These are phyloP conservation scores for Cryphonectria nitschkei DNA, from an alignment of 2,329 filamentous ascomycete genomes.

Conservation along the genomic window DNA sequence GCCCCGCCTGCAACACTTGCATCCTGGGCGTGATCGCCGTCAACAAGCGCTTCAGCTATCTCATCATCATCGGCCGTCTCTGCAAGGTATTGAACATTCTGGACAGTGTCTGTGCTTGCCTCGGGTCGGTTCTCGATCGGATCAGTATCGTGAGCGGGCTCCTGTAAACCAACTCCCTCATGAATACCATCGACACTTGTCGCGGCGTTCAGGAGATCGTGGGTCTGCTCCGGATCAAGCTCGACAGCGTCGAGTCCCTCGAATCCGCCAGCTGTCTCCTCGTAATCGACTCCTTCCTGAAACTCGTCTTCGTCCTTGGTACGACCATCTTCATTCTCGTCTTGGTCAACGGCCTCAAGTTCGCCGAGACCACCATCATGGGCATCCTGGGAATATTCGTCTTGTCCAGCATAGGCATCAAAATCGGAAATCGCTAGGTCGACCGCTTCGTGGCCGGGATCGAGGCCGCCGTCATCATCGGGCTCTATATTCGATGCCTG, in stretches of 20 bases:
- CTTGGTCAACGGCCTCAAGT: constrained; percentile 2
- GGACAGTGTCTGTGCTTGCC: constrained; percentile 13
- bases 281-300: constrained; percentile 44
- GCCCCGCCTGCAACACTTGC: constrained; percentile 21
- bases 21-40: constrained; percentile 25
- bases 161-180: constrained; percentile 3
- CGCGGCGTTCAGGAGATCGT: constrained; percentile 10
- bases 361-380: constrained; percentile 8
- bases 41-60: constrained; percentile 13
- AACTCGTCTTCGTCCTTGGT: constrained; percentile 30
- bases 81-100: not conserved
- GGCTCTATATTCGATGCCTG: constrained; percentile 6
- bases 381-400: not conserved
- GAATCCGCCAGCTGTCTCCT: constrained; percentile 29
- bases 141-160: not conserved
- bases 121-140: constrained; percentile 23
- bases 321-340: constrained; percentile 16
- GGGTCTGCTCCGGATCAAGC: constrained; percentile 16
- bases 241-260: constrained; percentile 26
- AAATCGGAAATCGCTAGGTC: constrained; percentile 30
- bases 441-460: constrained; percentile 6
- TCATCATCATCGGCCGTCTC: constrained; percentile 22
- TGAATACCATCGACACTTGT: constrained; percentile 15
- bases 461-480: not conserved
- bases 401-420: constrained; percentile 21